These are phyloP conservation scores for Elsinoe batatas DNA, from an alignment of 2,329 filamentous ascomycete species.

Conservation along the genomic window DNA sequence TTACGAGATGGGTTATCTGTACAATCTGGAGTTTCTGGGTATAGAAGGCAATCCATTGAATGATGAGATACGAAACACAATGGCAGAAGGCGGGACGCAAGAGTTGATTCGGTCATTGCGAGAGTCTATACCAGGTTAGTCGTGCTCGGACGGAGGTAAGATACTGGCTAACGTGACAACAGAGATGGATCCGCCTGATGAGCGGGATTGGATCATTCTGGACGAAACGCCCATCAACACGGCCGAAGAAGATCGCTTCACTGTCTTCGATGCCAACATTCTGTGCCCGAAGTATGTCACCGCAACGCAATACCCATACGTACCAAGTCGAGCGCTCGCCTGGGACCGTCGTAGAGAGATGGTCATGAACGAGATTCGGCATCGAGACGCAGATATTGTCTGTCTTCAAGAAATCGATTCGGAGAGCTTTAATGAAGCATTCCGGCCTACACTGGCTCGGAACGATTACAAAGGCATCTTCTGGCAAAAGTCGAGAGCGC, in stretches of 20 bases:
- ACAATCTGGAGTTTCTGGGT: slow-evolving; percentile 78
- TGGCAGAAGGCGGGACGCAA: slow-evolving; percentile 80
- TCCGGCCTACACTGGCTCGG: slow-evolving; percentile 75
- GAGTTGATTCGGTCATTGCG: slow-evolving; percentile 73
- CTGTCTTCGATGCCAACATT: slow-evolving; percentile 89
- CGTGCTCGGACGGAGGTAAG: slow-evolving; percentile 13
- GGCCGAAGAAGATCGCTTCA: slow-evolving; percentile 56
- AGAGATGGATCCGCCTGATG: slow-evolving; percentile 69
- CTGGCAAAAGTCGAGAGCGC: slow-evolving; percentile 80
- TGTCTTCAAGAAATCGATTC: slow-evolving; percentile 90
- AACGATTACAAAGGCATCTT: slow-evolving; percentile 90
- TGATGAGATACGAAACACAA: slow-evolving; percentile 63
- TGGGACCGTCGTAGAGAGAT: slow-evolving; percentile 82
- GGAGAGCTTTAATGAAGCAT: slow-evolving; percentile 84
- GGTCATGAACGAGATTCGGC: slow-evolving; percentile 72
- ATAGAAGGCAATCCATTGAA: slow-evolving; percentile 86
- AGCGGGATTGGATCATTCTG: slow-evolving; percentile 70
- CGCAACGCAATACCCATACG: slow-evolving; percentile 76
- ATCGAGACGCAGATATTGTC: slow-evolving; percentile 75
- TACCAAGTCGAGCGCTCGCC: slow-evolving; percentile 65
- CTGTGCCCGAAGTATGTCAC: slow-evolving; percentile 92
- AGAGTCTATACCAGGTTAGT: slow-evolving; percentile 73
- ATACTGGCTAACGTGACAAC: slow-evolving; percentile 20
- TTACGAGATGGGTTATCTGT: slow-evolving; percentile 77
- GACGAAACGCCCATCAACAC: slow-evolving; percentile 38